A percentile compares a stretch with the other conserved stretches of the same genome.
Conservation (phyloP, 192 early-diverging fungal genomes). For the Rhizophagus sp. region DNA sequence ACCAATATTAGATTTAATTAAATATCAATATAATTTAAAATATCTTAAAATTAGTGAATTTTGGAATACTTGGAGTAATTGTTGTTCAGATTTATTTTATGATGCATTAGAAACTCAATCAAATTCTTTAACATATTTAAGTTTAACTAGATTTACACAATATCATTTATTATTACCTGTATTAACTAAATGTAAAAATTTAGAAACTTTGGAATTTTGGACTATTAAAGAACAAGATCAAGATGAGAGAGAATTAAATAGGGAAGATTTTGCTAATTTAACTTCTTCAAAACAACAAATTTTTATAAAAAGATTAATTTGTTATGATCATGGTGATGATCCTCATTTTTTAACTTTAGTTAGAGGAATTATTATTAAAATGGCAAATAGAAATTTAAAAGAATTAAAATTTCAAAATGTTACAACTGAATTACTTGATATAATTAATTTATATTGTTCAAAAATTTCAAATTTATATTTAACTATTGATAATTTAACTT, state of each 20-base stretch:
- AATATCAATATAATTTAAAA: background rate
- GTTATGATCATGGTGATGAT: background rate
- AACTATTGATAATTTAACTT: background rate
- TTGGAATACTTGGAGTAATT: background rate
- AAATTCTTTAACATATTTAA: constrained; percentile 9
- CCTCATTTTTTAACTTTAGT: background rate
- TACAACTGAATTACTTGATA: background rate
- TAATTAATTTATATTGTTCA: background rate
- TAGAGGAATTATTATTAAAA: background rate
- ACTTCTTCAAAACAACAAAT: background rate
- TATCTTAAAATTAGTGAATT: constrained; percentile 6
- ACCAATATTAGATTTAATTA: background rate
- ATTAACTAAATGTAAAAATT: background rate
- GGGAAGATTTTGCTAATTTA: background rate
- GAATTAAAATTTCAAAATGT: constrained; percentile 4
- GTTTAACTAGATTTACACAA: background rate
- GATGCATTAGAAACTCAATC: background rate
- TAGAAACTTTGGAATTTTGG: constrained; percentile 6
- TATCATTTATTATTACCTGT: constrained; percentile 2
- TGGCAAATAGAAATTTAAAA: constrained; percentile 8
- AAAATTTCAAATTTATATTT: background rate
- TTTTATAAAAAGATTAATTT: constrained; percentile 14
- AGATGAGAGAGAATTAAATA: background rate
- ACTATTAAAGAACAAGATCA: background rate
- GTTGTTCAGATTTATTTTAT: background rate